Percentiles rank a stretch among this genome's conserved stretches.
Conservation (phyloP, 2,329 filamentous ascomycete genomes). For the Verticillium isaacii region DNA sequence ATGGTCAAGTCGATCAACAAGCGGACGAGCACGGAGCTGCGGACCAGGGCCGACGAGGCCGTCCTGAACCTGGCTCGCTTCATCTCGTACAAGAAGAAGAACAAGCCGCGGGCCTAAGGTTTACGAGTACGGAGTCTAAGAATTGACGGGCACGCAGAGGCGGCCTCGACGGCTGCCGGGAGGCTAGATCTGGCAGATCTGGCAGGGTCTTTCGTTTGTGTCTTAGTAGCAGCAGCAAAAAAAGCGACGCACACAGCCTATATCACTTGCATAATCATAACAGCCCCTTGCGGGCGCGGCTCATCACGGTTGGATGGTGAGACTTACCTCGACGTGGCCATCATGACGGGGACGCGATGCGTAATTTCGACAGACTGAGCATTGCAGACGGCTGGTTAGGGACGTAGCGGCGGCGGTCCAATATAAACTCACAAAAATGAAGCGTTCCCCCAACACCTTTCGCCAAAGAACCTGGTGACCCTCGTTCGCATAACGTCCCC, state of each 20-base stretch:
- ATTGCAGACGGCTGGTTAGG: slow-evolving; percentile 7
- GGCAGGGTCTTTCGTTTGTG: neutral
- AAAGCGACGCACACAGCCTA: neutral
- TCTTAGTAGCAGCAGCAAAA: neutral
- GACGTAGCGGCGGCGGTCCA: slow-evolving; percentile 8
- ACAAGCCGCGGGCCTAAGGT: slow-evolving; percentile 27
- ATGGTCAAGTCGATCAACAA: slow-evolving; percentile 59
- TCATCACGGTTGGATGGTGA: neutral
- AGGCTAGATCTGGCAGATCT: neutral
- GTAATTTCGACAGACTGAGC: neutral
- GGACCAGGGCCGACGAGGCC: slow-evolving; percentile 55
- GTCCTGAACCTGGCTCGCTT: slow-evolving; percentile 57
- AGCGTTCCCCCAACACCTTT: neutral
- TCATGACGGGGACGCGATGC: neutral
- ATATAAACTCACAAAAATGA: slow-evolving; percentile 12
- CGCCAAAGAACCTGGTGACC: neutral
- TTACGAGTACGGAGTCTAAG: neutral
- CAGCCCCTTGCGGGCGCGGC: neutral
- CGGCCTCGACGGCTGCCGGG: too few species aligned
- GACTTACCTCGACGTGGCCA: neutral
- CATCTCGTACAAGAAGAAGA: slow-evolving; percentile 60
- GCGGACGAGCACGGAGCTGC: slow-evolving; percentile 50
- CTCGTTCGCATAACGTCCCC: too few species aligned
- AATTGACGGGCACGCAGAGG: neutral
- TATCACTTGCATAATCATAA: neutral